Base-by-base conservation (phyloP, 306 rosid species). In the Parietaria judaica region DNA sequence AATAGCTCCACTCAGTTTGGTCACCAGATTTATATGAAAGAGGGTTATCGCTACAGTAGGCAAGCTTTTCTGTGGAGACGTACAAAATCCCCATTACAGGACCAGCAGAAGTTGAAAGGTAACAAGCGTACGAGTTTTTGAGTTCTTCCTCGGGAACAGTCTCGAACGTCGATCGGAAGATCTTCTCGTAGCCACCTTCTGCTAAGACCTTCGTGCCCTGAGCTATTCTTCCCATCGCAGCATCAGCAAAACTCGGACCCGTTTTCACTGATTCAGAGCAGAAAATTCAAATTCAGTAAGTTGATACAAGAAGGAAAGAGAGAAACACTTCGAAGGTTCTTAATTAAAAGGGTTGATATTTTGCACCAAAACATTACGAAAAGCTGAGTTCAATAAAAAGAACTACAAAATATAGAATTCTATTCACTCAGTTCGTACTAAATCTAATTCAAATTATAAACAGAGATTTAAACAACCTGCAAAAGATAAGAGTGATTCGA, bases 171-270 rank as follows among this genome's bases (percentile, higher is more conserved):
- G 69, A 79, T 31, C 50, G 75, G 76, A 88, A 92, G 66, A 88
- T 84, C 81, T 79, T 88, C 70, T 88, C 94, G 36, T 84, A 78
- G 57, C 99, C 96, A 64, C 99, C 96, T 84, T 92, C 99, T 6
- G 88, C 96, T 36, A 92, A 70, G 58, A 92, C 86, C 80, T 92
- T 92, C 16, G 96, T 88, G 75, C 95, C 95, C 58, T 89, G 96
- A 12, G 99, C 96, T 66, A 92, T 92, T 79, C 99, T 88, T 75
- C 96, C 99, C 84, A 88, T 46, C 3, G 95, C 94, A 72, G 96
- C 99, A 63, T 92, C 99, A 58, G 94, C 12, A 68, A 92, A 75
- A 70, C 99, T 92, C 8, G 99, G 99, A 67, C 89, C 77, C 48
- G 99, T 92, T 78, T 76, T 88, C 81, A 92, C 96, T 88, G 71